Conservation (phyloP, 495 filamentous ascomycete species). For the Xylaria curta region DNA sequence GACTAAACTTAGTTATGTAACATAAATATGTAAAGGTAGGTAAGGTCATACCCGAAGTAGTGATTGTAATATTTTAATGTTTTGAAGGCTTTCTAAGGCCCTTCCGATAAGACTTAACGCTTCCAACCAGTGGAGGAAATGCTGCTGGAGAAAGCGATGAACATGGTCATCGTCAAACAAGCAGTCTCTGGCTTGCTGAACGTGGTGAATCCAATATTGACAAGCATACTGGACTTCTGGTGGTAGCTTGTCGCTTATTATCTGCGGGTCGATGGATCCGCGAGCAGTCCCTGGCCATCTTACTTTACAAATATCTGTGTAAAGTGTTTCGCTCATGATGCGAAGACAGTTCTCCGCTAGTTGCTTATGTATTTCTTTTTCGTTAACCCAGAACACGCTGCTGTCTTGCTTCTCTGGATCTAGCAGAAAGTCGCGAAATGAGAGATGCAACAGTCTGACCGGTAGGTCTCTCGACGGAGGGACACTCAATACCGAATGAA, state of each 20-base stretch:
- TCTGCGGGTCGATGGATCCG: constrained; percentile 31
- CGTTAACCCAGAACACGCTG: constrained; percentile 41
- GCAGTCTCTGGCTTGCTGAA: constrained; percentile 38
- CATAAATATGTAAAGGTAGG: constrained; percentile 10
- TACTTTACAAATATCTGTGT: constrained; percentile 49
- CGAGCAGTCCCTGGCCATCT: constrained; percentile 33
- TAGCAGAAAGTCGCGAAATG: constrained; percentile 42
- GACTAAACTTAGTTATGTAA: constrained; percentile 17
- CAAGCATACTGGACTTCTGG: constrained; percentile 50
- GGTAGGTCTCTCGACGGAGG: constrained; percentile 28
- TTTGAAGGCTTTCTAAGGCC: constrained; percentile 37
- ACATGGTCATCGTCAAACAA: constrained; percentile 36
- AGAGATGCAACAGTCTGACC: constrained; percentile 37
- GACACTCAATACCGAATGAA: constrained; percentile 40
- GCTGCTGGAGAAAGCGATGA: constrained; percentile 45
- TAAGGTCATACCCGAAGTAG: constrained; percentile 29
- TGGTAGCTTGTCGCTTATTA: constrained; percentile 37
- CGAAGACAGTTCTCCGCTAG: constrained; percentile 39
- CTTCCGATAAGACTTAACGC: constrained; percentile 46
- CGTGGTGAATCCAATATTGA: constrained; percentile 56
- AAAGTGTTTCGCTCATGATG: constrained; percentile 40
- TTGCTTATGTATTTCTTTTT: constrained; percentile 25
- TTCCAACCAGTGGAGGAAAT: constrained; percentile 58
- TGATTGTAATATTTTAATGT: constrained; percentile 31
- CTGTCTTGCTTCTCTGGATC: constrained; percentile 29